These are phyloP conservation scores for Scheffersomyces coipomensis DNA, from an alignment of 805 yeast genomes.

Conservation along the genomic window DNA sequence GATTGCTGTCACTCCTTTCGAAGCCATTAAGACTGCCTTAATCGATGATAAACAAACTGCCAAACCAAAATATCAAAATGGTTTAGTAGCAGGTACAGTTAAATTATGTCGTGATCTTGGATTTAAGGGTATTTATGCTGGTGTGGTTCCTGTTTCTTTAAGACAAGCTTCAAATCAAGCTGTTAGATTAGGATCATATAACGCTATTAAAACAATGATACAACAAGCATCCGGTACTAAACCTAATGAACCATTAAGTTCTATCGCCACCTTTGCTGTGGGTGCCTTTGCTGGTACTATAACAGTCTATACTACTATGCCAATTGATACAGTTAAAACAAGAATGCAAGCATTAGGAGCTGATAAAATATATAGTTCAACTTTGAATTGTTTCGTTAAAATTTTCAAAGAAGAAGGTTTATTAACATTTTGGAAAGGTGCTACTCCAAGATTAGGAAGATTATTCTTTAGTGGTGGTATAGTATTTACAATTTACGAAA, in stretches of 20 bases:
- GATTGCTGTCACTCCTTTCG: slow-evolving; percentile 94
- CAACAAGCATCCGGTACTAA: slow-evolving; percentile 68
- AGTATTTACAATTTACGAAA: slow-evolving; percentile 93
- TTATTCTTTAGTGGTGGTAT: slow-evolving; percentile 93
- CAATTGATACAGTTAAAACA: slow-evolving; percentile 92
- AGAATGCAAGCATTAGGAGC: slow-evolving; percentile 95
- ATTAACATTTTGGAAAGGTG: slow-evolving; percentile 94
- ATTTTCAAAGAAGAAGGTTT: slow-evolving; percentile 87
- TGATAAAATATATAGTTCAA: slow-evolving; percentile 63
- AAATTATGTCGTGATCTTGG: slow-evolving; percentile 76
- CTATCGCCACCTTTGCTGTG: slow-evolving; percentile 77
- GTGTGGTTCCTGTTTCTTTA: slow-evolving; percentile 87
- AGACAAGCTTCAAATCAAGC: slow-evolving; percentile 96
- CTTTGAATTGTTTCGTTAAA: slow-evolving; percentile 76
- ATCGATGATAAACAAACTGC: slow-evolving; percentile 86
- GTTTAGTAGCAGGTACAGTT: slow-evolving; percentile 60
- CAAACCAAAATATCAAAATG: slow-evolving; percentile 73
- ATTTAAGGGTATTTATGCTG: slow-evolving; percentile 79
- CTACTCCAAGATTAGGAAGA: slow-evolving; percentile 94
- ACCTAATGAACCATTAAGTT: slow-evolving; percentile 71
- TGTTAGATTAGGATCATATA: slow-evolving; percentile 90
- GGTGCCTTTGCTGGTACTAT: slow-evolving; percentile 90
- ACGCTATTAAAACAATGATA: slow-evolving; percentile 75
- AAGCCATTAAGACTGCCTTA: slow-evolving; percentile 92
- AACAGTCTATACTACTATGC: slow-evolving; percentile 93